phyloP scores from a whole-genome alignment of 768 basidiomycete species.

The Collybia nuda region DNA sequence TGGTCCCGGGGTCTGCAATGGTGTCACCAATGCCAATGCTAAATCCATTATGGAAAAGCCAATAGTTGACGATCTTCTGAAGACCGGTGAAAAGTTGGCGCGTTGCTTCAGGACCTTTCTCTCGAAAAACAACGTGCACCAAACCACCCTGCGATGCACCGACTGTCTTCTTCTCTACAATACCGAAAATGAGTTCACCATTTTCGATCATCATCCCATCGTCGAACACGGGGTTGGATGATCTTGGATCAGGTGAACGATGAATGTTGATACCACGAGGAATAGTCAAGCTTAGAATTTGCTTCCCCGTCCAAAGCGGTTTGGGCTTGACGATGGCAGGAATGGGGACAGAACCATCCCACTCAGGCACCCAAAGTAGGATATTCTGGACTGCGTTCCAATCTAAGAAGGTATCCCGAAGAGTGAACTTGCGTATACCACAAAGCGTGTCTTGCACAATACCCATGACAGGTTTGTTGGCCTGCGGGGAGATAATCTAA shows the following conservation, averaged over 20 bases:
- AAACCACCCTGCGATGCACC: constrained; percentile 94
- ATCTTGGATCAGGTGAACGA: constrained; percentile 77
- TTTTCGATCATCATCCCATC: constrained; percentile 97
- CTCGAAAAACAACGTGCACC: constrained; percentile 95
- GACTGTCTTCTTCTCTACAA: constrained; percentile 99
- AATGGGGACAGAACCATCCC: constrained; percentile 91
- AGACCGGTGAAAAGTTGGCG: constrained; percentile 89
- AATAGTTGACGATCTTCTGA: constrained; percentile 96
- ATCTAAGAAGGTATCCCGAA: constrained; percentile 93
- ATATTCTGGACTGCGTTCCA: constrained; percentile 97
- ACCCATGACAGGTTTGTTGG: constrained; percentile 99
- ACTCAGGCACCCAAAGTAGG: constrained; percentile 95
- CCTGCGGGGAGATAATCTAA: constrained; percentile 98
- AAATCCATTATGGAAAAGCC: constrained; percentile 99
- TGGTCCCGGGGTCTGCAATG: constrained; percentile 87
- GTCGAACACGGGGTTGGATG: constrained; percentile 81
- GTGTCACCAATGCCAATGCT: constrained; percentile 99
- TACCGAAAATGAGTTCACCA: constrained; percentile 92
- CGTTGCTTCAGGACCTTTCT: constrained; percentile 93
- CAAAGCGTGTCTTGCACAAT: constrained; percentile 99
- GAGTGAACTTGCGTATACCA: constrained; percentile 95
- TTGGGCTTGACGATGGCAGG: constrained; percentile 97
- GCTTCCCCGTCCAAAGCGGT: constrained; percentile 97
- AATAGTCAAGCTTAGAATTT: constrained; percentile 88
- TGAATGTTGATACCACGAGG: constrained; percentile 95